These are phyloP conservation scores for Apium graveolens DNA, from an alignment of 129 eudicot species.

Conservation along the genomic window DNA sequence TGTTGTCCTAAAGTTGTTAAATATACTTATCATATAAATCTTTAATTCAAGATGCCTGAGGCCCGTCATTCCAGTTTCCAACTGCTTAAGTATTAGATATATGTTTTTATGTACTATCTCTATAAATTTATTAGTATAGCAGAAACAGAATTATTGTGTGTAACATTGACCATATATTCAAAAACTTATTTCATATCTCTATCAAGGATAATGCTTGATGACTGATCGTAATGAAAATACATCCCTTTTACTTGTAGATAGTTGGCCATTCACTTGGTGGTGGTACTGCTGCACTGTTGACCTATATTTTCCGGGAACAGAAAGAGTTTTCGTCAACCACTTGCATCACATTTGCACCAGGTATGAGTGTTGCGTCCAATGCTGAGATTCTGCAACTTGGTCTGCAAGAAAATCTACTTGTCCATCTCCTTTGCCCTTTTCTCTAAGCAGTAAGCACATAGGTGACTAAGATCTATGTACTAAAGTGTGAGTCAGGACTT, in stretches of 20 bases:
- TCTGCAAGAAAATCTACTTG: background rate
- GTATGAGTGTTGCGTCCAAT: constrained; percentile 23
- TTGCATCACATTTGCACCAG: constrained; percentile 96
- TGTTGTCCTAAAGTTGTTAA: background rate
- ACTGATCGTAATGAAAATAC: background rate
- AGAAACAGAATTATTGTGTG: background rate
- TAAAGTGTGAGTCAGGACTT: background rate
- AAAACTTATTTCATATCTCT: background rate
- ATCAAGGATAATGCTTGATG: background rate
- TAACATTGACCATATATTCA: background rate
- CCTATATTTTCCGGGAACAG: constrained; percentile 92
- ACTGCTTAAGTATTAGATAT: background rate
- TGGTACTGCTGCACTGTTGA: constrained; percentile 94
- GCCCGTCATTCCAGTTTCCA: background rate
- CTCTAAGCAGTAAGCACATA: background rate
- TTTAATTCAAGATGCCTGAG: background rate
- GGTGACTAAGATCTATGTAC: too few species aligned
- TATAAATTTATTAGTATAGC: background rate
- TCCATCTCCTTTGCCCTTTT: background rate
- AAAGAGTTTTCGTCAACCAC: constrained; percentile 73
- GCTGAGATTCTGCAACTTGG: background rate
- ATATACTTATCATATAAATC: background rate
- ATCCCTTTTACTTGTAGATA: constrained; percentile 39
- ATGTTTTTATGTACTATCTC: background rate
- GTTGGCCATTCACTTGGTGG: constrained; percentile 99